Conservation (phyloP, 257 asterid species). For the Fraxinus anomala region DNA sequence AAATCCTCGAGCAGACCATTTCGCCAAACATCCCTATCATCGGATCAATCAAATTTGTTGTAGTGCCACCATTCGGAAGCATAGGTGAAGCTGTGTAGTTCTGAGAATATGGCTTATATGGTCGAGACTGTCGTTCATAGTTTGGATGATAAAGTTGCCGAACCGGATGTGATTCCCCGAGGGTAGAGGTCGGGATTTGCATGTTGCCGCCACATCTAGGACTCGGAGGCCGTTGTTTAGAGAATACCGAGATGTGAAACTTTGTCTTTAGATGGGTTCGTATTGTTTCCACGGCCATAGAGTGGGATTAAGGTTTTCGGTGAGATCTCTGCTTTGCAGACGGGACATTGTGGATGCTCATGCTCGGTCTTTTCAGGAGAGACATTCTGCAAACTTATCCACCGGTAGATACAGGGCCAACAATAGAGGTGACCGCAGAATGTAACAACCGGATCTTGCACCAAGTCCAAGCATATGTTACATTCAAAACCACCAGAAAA, state of each 20-base stretch:
- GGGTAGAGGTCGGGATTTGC: constrained; percentile 19
- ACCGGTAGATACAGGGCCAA: constrained; percentile 84
- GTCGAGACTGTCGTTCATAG: constrained; percentile 31
- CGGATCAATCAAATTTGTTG: constrained; percentile 42
- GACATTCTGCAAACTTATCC: constrained; percentile 49
- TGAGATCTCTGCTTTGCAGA: constrained; percentile 67
- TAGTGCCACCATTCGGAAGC: constrained; percentile 23
- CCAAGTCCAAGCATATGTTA: constrained; percentile 69
- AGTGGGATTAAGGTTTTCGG: constrained; percentile 66
- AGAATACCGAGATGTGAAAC: constrained; percentile 34
- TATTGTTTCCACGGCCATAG: constrained; percentile 58
- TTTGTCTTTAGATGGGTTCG: constrained; percentile 36
- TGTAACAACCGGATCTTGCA: constrained; percentile 76
- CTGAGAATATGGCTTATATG: not conserved
- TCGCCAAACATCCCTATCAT: constrained; percentile 63
- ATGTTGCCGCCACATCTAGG: constrained; percentile 38
- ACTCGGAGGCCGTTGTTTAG: constrained; percentile 60
- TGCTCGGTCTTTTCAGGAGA: constrained; percentile 33
- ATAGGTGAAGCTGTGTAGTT: constrained; percentile 15
- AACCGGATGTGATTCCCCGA: constrained; percentile 22
- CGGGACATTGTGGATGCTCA: constrained; percentile 65
- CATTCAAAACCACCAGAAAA: constrained; percentile 61
- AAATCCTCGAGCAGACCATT: constrained; percentile 54
- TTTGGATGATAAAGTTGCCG: constrained; percentile 36
- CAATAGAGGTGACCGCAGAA: constrained; percentile 85